Percentiles rank a stretch among this genome's conserved stretches.
These are phyloP conservation scores for Moricandia moricandioides DNA, from an alignment of 345 rosid genomes.

Conservation along the genomic window DNA sequence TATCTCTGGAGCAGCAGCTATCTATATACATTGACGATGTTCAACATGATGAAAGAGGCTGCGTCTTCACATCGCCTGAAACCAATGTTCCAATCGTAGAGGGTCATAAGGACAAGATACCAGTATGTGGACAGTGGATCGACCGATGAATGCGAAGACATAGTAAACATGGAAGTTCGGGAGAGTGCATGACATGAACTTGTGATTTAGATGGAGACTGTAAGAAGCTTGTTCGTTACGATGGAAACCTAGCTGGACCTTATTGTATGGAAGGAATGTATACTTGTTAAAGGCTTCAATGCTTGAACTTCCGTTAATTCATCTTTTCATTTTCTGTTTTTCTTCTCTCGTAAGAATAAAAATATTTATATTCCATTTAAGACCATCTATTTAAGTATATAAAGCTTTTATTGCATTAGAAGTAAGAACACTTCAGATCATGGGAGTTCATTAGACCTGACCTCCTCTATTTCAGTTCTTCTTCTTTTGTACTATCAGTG, in stretches of 20 bases:
- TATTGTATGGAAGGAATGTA: conserved; percentile 22
- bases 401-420: no score
- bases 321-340: no score
- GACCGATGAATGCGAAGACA: conserved; percentile 7
- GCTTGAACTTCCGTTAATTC: background rate
- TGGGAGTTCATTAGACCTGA: no score
- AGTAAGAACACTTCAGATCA: no score
- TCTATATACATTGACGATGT: no score
- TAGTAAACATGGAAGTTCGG: background rate
- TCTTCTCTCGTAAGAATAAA: no score
- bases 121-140: background rate
- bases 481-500: no score
- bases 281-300: conserved; percentile 3
- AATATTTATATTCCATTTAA: no score
- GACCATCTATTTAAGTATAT: no score
- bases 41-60: no score
- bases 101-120: background rate
- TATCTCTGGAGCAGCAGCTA: no score
- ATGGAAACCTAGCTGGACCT: background rate
- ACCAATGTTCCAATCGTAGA: background rate
- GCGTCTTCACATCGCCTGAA: background rate
- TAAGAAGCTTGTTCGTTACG: conserved; percentile 2
- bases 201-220: conserved; percentile 12
- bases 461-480: no score
- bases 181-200: background rate